phyloP scores from a whole-genome alignment of 2,329 filamentous ascomycete genomes.

The Rhinocladiella mackenziei region DNA sequence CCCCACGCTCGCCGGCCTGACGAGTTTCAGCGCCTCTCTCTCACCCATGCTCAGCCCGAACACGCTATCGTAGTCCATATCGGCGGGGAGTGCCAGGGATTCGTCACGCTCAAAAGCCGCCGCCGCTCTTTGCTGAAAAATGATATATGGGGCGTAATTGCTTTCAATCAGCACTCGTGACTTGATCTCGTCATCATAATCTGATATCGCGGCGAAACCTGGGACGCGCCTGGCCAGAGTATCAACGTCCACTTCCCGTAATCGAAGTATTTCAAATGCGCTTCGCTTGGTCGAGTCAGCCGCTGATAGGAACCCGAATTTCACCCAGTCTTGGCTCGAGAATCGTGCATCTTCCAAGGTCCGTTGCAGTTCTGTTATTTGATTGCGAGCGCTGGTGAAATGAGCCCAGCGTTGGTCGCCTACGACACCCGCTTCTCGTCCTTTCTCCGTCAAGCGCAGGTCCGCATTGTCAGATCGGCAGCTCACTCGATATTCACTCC shows the following conservation, averaged over 20 bases:
- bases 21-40: constrained; percentile 63
- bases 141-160: constrained; percentile 80
- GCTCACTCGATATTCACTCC: constrained; percentile 92
- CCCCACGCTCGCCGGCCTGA: constrained; percentile 77
- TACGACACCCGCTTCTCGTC: constrained; percentile 71
- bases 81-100: constrained; percentile 62
- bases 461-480: constrained; percentile 93
- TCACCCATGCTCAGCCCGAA: constrained; percentile 76
- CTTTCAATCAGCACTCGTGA: constrained; percentile 75
- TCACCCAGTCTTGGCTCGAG: constrained; percentile 63
- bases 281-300: constrained; percentile 63
- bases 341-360: constrained; percentile 58
- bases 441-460: constrained; percentile 73
- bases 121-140: constrained; percentile 64
- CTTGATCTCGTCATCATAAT: constrained; percentile 58
- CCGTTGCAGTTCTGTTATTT: constrained; percentile 63
- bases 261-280: constrained; percentile 74
- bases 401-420: constrained; percentile 70
- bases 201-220: constrained; percentile 35
- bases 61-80: constrained; percentile 72
- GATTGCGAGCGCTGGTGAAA: constrained; percentile 61
- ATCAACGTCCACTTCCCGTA: constrained; percentile 57
- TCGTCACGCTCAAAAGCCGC: constrained; percentile 72
- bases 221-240: constrained; percentile 47
- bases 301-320: constrained; percentile 65